Percentiles rank a stretch among this genome's conserved stretches.
Evolutionary conservation across 1,139 yeast genomes (phyloP).

Genomic region (Taphrina deformans): DNA sequence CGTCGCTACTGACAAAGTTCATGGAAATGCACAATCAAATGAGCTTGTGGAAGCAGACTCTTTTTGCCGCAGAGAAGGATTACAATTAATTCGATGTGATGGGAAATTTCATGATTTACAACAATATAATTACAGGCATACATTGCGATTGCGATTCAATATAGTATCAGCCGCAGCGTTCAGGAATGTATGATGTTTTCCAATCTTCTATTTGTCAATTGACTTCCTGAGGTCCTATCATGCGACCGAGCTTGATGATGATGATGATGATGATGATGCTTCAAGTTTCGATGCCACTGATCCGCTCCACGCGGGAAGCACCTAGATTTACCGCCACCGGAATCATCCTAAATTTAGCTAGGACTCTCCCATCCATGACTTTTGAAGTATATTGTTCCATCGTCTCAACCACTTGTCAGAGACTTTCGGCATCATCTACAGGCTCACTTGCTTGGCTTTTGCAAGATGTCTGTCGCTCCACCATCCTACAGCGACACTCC

Average conservation of each 20-base stretch:
- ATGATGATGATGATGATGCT: no score
- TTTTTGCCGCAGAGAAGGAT: constrained; percentile 12
- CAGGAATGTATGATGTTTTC: no score
- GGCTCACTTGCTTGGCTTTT: no score
- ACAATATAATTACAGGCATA: background rate
- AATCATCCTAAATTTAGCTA: background rate
- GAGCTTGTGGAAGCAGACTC: constrained; percentile 25
- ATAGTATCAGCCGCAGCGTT: background rate
- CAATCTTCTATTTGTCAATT: no score
- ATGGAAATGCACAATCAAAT: constrained; percentile 30
- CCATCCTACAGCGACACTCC: constrained; percentile 12
- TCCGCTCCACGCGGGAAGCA: background rate
- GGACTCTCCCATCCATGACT: background rate
- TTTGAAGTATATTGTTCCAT: no score
- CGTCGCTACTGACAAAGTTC: constrained; percentile 8
- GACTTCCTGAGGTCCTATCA: no score
- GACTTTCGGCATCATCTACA: no score
- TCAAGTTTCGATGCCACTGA: background rate
- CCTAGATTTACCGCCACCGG: background rate
- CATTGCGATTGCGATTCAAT: background rate
- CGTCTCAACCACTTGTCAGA: no score
- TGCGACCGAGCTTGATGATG: no score
- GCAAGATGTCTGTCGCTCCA: constrained; percentile 2
- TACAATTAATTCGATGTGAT: background rate
- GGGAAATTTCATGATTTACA: background rate